phyloP scores from a whole-genome alignment of 2,329 filamentous ascomycete genomes.

The Clonostachys chloroleuca region DNA sequence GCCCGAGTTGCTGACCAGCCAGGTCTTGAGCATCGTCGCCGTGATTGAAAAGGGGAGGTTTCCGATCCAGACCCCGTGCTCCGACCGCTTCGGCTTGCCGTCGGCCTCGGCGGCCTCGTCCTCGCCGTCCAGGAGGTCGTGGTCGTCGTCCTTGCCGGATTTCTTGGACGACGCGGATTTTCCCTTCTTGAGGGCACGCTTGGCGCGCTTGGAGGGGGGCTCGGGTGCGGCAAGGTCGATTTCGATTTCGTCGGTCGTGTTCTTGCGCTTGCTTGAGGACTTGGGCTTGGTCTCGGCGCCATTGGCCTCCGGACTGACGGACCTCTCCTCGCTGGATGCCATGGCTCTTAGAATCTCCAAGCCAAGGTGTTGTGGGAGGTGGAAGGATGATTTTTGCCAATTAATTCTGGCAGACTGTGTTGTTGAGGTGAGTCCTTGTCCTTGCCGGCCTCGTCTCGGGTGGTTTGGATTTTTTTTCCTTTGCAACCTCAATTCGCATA shows the following conservation, averaged over 20 bases:
- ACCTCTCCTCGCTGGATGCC: too few species aligned
- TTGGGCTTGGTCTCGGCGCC: too few species aligned
- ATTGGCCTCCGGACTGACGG: too few species aligned
- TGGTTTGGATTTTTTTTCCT: too few species aligned
- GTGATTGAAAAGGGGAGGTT: slow-evolving; percentile 85
- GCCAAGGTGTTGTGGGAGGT: too few species aligned
- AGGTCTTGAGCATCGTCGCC: slow-evolving; percentile 68
- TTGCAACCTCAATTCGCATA: too few species aligned
- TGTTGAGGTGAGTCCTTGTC: too few species aligned
- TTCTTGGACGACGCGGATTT: slow-evolving; percentile 51
- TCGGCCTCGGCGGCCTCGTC: slow-evolving; percentile 26
- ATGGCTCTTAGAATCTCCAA: too few species aligned
- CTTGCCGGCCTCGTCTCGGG: too few species aligned
- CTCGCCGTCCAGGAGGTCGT: slow-evolving; percentile 15
- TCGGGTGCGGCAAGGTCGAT: slow-evolving; percentile 88
- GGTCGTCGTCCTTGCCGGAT: slow-evolving; percentile 23
- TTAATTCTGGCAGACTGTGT: too few species aligned
- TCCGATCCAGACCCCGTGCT: slow-evolving; percentile 91
- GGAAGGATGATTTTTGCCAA: too few species aligned
- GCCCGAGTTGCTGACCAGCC: slow-evolving; percentile 70
- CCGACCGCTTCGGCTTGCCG: slow-evolving; percentile 57
- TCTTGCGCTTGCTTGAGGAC: slow-evolving; percentile 59
- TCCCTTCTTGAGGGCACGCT: slow-evolving; percentile 84
- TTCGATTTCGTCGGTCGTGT: slow-evolving; percentile 69
- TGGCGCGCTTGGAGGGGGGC: slow-evolving; percentile 89